A percentile compares a stretch with the other conserved stretches of the same genome.
Conservation (phyloP, 345 rosid genomes). For the Lepidium sativum region DNA sequence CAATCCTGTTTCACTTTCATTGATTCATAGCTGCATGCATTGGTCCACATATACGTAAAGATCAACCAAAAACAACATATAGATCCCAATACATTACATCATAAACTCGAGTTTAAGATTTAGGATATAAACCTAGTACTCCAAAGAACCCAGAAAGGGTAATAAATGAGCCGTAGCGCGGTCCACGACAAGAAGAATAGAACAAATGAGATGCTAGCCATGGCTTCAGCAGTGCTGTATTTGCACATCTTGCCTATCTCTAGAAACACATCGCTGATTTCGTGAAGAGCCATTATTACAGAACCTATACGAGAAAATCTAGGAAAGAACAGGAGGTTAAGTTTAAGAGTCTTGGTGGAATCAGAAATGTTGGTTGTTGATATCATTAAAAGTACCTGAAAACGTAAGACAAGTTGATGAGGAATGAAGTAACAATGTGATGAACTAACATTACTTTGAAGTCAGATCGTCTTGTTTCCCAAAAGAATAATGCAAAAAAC, state of each 20-base stretch:
- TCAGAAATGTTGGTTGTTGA: neutral
- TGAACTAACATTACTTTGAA: constrained; percentile 59
- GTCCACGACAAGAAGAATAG: constrained; percentile 46
- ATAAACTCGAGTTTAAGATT: neutral
- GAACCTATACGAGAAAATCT: constrained; percentile 74
- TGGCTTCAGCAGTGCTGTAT: constrained; percentile 51
- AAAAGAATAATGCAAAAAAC: constrained; percentile 59
- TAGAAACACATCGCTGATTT: constrained; percentile 55
- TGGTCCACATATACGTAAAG: neutral
- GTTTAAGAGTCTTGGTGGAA: neutral
- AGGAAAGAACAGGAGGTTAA: neutral
- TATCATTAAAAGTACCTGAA: constrained; percentile 38
- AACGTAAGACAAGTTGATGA: constrained; percentile 51
- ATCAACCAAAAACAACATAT: neutral
- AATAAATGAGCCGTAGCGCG: constrained; percentile 42
- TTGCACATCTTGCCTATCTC: constrained; percentile 75
- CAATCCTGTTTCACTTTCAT: constrained; percentile 31
- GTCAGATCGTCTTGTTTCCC: constrained; percentile 81
- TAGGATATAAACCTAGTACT: constrained; percentile 53
- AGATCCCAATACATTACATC: neutral
- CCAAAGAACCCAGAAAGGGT: constrained; percentile 61
- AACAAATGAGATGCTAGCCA: constrained; percentile 37
- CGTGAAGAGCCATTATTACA: constrained; percentile 58
- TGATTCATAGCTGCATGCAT: constrained; percentile 57
- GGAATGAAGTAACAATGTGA: constrained; percentile 47